Evolutionary conservation across 257 asterid genomes (phyloP).

Genomic region (Solanum arcanum): DNA sequence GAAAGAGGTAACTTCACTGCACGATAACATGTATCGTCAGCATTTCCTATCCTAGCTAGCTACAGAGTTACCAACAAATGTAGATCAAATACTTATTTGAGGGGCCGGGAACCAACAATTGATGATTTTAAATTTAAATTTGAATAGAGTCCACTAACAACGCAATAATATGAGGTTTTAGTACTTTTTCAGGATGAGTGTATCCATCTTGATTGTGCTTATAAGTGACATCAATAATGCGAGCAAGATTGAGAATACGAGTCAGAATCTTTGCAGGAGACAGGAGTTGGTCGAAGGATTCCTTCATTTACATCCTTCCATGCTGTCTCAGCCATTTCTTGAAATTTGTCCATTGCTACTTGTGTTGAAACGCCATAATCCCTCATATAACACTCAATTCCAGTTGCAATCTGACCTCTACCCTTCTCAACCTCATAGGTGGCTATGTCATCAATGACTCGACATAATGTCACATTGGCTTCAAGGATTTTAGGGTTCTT

Average conservation of each 20-base stretch:
- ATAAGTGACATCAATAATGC: slow-evolving; percentile 25
- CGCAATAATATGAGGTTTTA: slow-evolving; percentile 20
- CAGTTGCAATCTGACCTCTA: slow-evolving; percentile 36
- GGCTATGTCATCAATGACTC: background rate
- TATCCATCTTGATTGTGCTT: slow-evolving; percentile 31
- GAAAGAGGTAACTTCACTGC: background rate
- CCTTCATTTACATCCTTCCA: slow-evolving; percentile 54
- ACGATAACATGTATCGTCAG: background rate
- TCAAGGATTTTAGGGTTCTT: background rate
- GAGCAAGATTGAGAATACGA: slow-evolving; percentile 12
- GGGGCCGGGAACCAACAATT: background rate
- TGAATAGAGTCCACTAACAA: slow-evolving; percentile 10
- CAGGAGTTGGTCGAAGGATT: background rate
- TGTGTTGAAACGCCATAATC: slow-evolving; percentile 12
- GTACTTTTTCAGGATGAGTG: slow-evolving; percentile 30
- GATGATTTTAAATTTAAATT: background rate
- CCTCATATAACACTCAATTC: slow-evolving; percentile 42
- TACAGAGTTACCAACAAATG: background rate
- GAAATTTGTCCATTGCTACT: slow-evolving; percentile 27
- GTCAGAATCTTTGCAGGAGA: slow-evolving; percentile 8
- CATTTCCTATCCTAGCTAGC: background rate
- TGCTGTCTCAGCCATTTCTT: slow-evolving; percentile 19
- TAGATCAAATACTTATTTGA: background rate
- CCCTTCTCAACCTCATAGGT: slow-evolving; percentile 19
- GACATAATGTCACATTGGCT: background rate